Conservation (phyloP, 2,329 filamentous ascomycete species). For the Capronia americana region DNA sequence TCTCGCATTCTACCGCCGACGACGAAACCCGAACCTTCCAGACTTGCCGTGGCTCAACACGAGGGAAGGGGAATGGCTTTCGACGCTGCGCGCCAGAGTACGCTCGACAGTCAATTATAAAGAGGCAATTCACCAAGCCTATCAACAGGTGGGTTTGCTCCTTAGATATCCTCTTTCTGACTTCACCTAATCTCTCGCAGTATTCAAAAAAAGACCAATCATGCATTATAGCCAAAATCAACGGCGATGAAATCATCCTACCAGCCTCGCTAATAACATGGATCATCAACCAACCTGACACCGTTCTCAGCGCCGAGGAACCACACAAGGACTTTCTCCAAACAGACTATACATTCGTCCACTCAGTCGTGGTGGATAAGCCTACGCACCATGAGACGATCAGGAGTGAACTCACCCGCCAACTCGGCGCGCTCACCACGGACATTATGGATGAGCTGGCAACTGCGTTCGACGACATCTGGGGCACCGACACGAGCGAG, state of each 20-base stretch:
- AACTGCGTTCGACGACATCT: slow-evolving; percentile 43
- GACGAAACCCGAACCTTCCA: slow-evolving; percentile 16
- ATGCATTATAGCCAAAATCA: slow-evolving; percentile 27
- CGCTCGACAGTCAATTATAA: slow-evolving; percentile 27
- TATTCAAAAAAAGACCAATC: slow-evolving; percentile 29
- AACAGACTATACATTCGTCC: slow-evolving; percentile 49
- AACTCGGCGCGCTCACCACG: slow-evolving; percentile 47
- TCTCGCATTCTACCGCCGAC: slow-evolving; percentile 2
- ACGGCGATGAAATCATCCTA: slow-evolving; percentile 42
- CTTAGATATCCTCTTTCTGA: background rate
- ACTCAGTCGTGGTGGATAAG: slow-evolving; percentile 45
- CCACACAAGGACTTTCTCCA: slow-evolving; percentile 49
- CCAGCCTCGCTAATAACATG: slow-evolving; percentile 47
- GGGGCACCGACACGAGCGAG: slow-evolving; percentile 47
- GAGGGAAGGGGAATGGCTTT: slow-evolving; percentile 26
- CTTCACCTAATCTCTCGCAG: slow-evolving; percentile 14
- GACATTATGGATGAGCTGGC: slow-evolving; percentile 49
- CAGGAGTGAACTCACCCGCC: slow-evolving; percentile 49
- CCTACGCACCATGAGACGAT: slow-evolving; percentile 52
- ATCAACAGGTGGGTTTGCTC: slow-evolving; percentile 21
- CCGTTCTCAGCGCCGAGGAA: slow-evolving; percentile 46
- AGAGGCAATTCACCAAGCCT: slow-evolving; percentile 28
- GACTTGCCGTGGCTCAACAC: slow-evolving; percentile 33
- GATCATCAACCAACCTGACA: slow-evolving; percentile 53
- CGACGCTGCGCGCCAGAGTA: slow-evolving; percentile 24